Evolutionary conservation across 208 protist species (phyloP), one percentile per base, ranked within the genome.

Genomic region (Angomonas ambiguus): DNA sequence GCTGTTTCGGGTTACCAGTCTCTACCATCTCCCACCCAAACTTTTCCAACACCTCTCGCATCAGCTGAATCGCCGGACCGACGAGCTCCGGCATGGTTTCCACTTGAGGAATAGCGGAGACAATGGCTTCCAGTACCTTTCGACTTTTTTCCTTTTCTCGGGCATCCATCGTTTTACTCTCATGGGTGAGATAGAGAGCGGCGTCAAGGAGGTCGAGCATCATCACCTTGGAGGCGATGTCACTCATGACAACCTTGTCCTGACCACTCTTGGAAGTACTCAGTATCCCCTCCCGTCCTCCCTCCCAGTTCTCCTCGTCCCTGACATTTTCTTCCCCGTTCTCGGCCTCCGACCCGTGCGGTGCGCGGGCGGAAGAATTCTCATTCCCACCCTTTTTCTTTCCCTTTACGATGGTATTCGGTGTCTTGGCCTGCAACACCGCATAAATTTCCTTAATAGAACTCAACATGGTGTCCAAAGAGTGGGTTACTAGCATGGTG

Each of bases 51-150:
- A 80, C 64, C 24, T 69, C 60, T 11, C 63, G 73, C 16, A 88
- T 71, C 22, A 85, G 69, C 25, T 79, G 62, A 11, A 72, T 72
- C 0, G 83, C 78, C 1, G 82, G 65, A 18, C 67, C 55, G 34
- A 89, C 74, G 48, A 89, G 74, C 57, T 77, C 72, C 25, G 86
- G 86, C 55, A 75, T 76, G 51, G 81, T 71, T 58, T 88, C 86
- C 34, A 80, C 83, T 16, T 85, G 68, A 58, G 80, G 76, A 30
- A 76, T 75, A 1, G 77, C 76, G 13, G 73, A 59, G 20, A 92
- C 78, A 8, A 82, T 70, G 25, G 87, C 60, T 20, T 78, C 61
- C 61, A 86, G 67, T 31, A 76, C 51, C 1, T 76, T 70, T 0
- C 58, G 45, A 18, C 74, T 56, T 24, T 69, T 56, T 30, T 71